These are phyloP conservation scores for Chloranthus sessilifolius DNA, from an alignment of 164 flowering plant species.

Conservation along the genomic window DNA sequence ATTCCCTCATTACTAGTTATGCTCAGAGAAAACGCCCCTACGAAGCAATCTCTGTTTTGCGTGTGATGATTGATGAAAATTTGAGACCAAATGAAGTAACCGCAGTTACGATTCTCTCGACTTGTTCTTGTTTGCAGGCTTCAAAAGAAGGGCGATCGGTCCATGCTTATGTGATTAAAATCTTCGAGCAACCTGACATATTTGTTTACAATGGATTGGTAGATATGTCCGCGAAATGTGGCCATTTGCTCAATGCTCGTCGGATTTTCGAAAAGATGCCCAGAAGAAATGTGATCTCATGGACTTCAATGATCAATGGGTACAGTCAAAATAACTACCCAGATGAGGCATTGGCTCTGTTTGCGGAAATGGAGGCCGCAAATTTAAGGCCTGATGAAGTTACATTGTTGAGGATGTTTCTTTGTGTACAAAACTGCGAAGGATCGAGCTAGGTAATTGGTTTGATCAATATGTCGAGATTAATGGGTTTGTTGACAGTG, in stretches of 20 bases:
- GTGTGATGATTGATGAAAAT: constrained; percentile 17
- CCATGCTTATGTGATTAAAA: constrained; percentile 25
- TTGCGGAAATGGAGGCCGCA: constrained; percentile 27
- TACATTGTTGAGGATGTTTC: constrained; percentile 27
- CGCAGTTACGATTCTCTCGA: constrained; percentile 27
- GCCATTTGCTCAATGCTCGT: constrained; percentile 18
- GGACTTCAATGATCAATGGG: constrained; percentile 37
- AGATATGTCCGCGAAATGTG: constrained; percentile 31
- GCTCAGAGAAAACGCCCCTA: constrained; percentile 12
- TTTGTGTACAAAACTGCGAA: constrained; percentile 31
- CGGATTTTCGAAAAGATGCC: constrained; percentile 28
- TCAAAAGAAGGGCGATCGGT: constrained; percentile 23
- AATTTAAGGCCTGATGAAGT: constrained; percentile 29
- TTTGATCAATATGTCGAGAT: constrained; percentile 18
- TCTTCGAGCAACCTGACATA: constrained; percentile 18
- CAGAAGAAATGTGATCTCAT: constrained; percentile 26
- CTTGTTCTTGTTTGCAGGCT: constrained; percentile 26
- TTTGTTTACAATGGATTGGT: constrained; percentile 32
- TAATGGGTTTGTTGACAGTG: constrained; percentile 6
- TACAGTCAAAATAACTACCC: constrained; percentile 15
- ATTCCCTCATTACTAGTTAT: constrained; percentile 26
- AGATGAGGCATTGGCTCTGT: constrained; percentile 22
- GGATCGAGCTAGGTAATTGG: constrained; percentile 22
- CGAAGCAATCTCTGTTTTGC: constrained; percentile 16
- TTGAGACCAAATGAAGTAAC: constrained; percentile 26